Conservation (phyloP, 1,284 basidiomycete genomes). For the Ceratobasidium sp. region DNA sequence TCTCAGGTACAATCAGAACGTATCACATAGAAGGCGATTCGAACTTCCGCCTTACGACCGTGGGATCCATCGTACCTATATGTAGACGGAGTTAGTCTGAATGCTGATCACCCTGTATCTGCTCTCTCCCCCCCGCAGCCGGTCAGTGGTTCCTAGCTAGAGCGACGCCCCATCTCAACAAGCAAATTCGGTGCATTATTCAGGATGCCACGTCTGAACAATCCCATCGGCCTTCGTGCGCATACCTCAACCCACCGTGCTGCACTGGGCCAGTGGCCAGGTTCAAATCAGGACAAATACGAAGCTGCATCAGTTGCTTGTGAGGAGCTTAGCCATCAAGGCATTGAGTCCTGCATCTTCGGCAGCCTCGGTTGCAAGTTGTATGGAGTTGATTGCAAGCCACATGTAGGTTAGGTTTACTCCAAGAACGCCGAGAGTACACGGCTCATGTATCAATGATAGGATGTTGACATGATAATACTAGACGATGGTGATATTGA, state of each 20-base stretch:
- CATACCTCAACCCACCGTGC: background rate
- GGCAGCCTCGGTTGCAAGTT: conserved; percentile 13
- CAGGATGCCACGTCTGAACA: background rate
- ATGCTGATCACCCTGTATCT: background rate
- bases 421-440: background rate
- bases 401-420: background rate
- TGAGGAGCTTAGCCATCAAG: background rate
- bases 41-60: too few relatives aligned
- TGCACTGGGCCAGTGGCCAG: background rate
- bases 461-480: conserved; percentile 11
- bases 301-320: conserved; percentile 4
- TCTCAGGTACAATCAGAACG: too few relatives aligned
- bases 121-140: background rate
- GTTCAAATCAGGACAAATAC: background rate
- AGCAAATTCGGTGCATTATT: background rate
- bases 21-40: too few relatives aligned
- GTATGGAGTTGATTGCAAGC: conserved; percentile 7
- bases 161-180: too few relatives aligned
- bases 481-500: background rate
- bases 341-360: background rate
- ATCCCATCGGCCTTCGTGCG: background rate
- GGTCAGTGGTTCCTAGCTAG: too few relatives aligned
- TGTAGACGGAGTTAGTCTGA: too few relatives aligned
- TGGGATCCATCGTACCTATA: too few relatives aligned
- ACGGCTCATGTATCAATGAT: background rate